Base-by-base conservation (phyloP, 345 rosid species). In the Mallotus nudiflorus region DNA sequence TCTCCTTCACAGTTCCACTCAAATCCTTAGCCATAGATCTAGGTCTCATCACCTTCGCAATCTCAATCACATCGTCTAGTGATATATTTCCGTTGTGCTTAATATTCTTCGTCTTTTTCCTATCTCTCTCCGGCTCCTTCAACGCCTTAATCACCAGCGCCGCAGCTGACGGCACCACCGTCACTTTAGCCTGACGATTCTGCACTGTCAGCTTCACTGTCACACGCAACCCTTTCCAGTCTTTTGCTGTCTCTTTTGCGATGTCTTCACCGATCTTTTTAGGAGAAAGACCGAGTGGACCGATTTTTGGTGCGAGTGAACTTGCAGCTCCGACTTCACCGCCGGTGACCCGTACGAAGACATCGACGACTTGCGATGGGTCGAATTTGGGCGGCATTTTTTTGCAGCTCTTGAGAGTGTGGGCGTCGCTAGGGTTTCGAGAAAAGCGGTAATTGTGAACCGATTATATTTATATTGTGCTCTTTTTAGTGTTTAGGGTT, bases 41-140 rank as follows among this genome's bases (percentile, higher is more conserved):
- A 2, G 62, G 54, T 9, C 33, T 57, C 74, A 71, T 71, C 6
- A 71, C 61, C 74, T 62, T 71, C 0, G 74, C 74, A 12, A 71
- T 71, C 74, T 71, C 74, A 11, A 71, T 71, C 0, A 71, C 74
- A 33, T 71, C 74, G 48, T 71, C 74, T 3, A 71, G 74, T 6
- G 74, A 52, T n/a, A 71, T 52, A 22, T 71, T 71, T 4, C 74
- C 74, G 16, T 24, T 67, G 61, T 74, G 77, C 62, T 74, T 74
- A 13, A 74, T 74, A 51, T 74, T 74, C 72, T 74, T 74, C 14
- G 72, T 67, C 67, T 74, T 74, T 60, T 74, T 74, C 63, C 77
- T 74, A 62, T 75, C 78, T 22, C 78, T 68, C 78, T 75, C 78
- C 0, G 78, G 78, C 57, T 75, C 78, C 69, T 75, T 75, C 18